Percentiles rank a stretch among this genome's conserved stretches.
Conservation (phyloP, 2,329 filamentous ascomycete genomes). For the Diaporthe humulicola region DNA sequence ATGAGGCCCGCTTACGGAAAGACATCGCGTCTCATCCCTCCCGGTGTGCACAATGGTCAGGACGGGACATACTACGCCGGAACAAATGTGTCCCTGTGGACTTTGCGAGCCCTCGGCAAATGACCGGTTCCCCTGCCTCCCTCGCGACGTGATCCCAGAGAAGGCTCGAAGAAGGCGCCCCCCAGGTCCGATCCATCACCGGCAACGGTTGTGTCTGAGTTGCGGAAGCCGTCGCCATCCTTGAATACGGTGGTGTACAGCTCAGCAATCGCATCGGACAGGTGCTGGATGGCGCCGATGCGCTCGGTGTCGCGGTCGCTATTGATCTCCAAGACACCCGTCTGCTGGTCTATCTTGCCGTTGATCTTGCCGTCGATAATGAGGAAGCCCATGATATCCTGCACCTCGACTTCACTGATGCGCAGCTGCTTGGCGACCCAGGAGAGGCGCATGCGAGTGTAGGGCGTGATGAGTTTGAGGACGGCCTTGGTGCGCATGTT, state of each 20-base stretch:
- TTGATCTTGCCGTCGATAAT: slow-evolving; percentile 91
- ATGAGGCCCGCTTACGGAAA: not conserved
- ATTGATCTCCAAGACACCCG: slow-evolving; percentile 85
- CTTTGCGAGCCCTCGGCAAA: slow-evolving; percentile 2
- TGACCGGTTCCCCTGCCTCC: not conserved
- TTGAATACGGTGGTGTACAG: slow-evolving; percentile 81
- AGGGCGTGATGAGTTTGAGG: slow-evolving; percentile 92
- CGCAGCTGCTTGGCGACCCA: slow-evolving; percentile 92
- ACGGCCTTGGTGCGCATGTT: slow-evolving; percentile 98
- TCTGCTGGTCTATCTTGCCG: slow-evolving; percentile 90
- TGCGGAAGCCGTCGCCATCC: slow-evolving; percentile 79
- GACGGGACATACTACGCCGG: not conserved
- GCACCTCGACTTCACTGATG: slow-evolving; percentile 87
- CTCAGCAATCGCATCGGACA: slow-evolving; percentile 77
- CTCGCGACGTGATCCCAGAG: not conserved
- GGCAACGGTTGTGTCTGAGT: slow-evolving; percentile 43
- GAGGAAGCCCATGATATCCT: slow-evolving; percentile 95
- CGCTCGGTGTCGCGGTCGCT: slow-evolving; percentile 81
- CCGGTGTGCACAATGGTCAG: no score
- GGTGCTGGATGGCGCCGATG: slow-evolving; percentile 78
- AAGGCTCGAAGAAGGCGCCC: slow-evolving; percentile 30
- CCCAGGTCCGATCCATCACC: slow-evolving; percentile 39
- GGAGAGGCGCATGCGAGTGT: slow-evolving; percentile 88
- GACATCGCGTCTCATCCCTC: not conserved
- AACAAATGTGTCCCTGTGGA: slow-evolving; percentile 24